Conservation (phyloP, 441 rosid genomes). For the Adansonia rubrostipa region DNA sequence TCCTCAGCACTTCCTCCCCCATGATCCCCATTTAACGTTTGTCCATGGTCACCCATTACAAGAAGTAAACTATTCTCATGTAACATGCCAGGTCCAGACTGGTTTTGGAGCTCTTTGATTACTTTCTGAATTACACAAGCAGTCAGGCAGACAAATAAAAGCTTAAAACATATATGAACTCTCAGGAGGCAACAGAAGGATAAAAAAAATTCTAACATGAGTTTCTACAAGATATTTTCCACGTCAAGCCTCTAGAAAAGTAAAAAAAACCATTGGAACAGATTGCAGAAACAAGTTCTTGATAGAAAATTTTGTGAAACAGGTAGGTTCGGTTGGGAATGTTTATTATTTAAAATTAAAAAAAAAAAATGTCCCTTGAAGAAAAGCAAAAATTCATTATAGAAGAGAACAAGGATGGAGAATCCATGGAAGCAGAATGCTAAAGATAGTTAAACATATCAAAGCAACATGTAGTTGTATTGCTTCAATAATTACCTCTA, state of each 20-base stretch:
- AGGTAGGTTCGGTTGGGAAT: not conserved
- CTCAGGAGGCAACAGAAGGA: slow-evolving; percentile 6
- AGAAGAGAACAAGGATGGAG: not conserved
- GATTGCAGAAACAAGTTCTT: slow-evolving; percentile 10
- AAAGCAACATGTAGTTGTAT: slow-evolving; percentile 19
- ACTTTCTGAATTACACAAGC: slow-evolving; percentile 55
- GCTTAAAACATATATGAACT: not conserved
- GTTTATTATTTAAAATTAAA: not conserved
- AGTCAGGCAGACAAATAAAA: not conserved
- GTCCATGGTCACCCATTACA: slow-evolving; percentile 99
- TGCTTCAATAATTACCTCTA: slow-evolving; percentile 59
- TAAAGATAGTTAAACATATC: slow-evolving; percentile 1
- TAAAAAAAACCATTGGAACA: slow-evolving; percentile 6
- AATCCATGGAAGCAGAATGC: slow-evolving; percentile 30
- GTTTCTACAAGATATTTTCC: slow-evolving; percentile 19
- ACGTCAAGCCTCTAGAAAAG: slow-evolving; percentile 24
- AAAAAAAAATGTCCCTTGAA: not conserved
- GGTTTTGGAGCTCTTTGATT: slow-evolving; percentile 59
- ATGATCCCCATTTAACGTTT: slow-evolving; percentile 97
- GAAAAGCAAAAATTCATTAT: not conserved
- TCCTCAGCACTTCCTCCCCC: slow-evolving; percentile 98
- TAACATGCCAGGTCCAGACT: slow-evolving; percentile 80
- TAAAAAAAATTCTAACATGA: slow-evolving; percentile 13
- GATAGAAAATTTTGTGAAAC: not conserved
- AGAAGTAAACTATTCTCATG: slow-evolving; percentile 88